Base-by-base conservation (phyloP, 2,329 filamentous ascomycete genomes). In the Scortechinia acanthostroma region DNA sequence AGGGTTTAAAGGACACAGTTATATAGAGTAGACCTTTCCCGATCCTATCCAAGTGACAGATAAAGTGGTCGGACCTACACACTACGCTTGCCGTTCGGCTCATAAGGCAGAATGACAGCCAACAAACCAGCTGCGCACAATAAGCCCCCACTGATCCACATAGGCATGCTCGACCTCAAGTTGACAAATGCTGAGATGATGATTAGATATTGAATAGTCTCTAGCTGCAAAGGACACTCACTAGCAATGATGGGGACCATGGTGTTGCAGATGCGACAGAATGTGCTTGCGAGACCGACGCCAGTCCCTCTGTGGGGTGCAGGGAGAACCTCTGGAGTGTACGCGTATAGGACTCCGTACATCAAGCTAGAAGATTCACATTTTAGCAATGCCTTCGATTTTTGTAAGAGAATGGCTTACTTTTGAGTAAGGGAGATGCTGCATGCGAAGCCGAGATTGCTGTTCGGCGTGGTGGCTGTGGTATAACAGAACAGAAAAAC, bases 251-350 rank as follows among this genome's bases (percentile, higher is more conserved):
- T 77, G 2, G 85, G 85, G 21, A 89, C 65, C 10, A 89, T 69
- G 0, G 86, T 66, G 3, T 86, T 85, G 3, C 77, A 76, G 33
- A 84, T 57, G 28, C 85, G 70, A 59, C 88, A 89, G 48, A 88
- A 60, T 55, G 86, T 85, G 56, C 79, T 85, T 19, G 80, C 78
- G 42, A 89, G 82, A 35, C 85, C 86, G 0, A 80, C 85, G 4
- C 83, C 86, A 0, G 83, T 86, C 3, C 85, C 86, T 22, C 86
- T 70, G 19, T 84, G 77, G 1, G 83, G 82, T 0, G 83, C 81
- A 0, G 85, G 84, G 62, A 90, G 88, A 21, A 88, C 77, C 55
- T 89, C 86, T 0, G 86, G 85, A 0, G 86, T 88, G 57, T 87
- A 89, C 4, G 84, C 82, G 58, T 88, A 89, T 1, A 90, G 65